Percentiles rank a stretch among this genome's conserved stretches.
Conservation (phyloP, 257 asterid species). For the Scutellaria galericulata region DNA sequence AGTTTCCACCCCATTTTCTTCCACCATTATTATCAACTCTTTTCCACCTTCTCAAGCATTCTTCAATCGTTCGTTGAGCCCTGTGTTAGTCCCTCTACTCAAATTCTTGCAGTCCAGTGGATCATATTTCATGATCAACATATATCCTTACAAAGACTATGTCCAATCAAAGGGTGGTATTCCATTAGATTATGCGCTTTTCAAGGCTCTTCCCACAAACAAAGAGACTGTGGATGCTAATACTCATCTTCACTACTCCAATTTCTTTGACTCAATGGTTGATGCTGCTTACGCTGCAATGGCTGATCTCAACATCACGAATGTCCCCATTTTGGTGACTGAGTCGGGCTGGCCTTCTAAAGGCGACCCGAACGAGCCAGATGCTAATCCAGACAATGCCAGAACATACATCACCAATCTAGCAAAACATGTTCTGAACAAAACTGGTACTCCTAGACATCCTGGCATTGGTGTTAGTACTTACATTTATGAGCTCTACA, state of each 20-base stretch:
- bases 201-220: conserved; percentile 64
- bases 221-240: conserved; percentile 68
- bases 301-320: conserved; percentile 68
- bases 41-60: conserved; percentile 72
- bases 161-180: conserved; percentile 60
- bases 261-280: conserved; percentile 74
- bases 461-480: conserved; percentile 65
- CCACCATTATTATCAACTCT: conserved; percentile 59
- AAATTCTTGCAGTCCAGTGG: conserved; percentile 62
- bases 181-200: conserved; percentile 71
- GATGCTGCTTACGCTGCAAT: conserved; percentile 87
- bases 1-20: conserved; percentile 65
- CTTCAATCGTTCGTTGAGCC: conserved; percentile 59
- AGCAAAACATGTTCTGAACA: conserved; percentile 64
- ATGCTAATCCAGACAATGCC: conserved; percentile 77
- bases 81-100: conserved; percentile 53
- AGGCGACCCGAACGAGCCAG: conserved; percentile 68
- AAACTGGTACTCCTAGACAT: conserved; percentile 71
- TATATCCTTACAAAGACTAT: conserved; percentile 66
- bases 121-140: conserved; percentile 64
- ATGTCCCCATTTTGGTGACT: conserved; percentile 64
- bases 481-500: conserved; percentile 77
- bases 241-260: conserved; percentile 74
- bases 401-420: conserved; percentile 72
- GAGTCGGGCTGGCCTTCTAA: conserved; percentile 87